Evolutionary conservation across 495 filamentous ascomycete genomes (phyloP).

Genomic region (Penicillium tannophilum): DNA sequence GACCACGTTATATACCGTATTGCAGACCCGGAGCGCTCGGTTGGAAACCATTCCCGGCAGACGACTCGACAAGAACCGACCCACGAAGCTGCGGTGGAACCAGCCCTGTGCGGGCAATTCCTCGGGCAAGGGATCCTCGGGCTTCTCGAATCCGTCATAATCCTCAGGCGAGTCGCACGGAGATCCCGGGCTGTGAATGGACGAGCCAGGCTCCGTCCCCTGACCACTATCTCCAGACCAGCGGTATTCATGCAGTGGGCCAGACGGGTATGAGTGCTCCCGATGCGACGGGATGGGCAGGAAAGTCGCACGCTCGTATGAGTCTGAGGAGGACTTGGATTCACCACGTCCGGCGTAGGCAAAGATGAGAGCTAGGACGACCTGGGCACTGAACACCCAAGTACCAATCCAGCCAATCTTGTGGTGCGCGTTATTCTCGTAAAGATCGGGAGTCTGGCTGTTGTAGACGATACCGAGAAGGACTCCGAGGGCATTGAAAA

Average conservation of each 20-base stretch:
- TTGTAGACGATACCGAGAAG: slow-evolving; percentile 78
- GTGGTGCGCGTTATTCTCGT: slow-evolving; percentile 84
- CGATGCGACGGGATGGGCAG: slow-evolving; percentile 70
- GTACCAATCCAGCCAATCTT: slow-evolving; percentile 87
- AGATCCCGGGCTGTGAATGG: slow-evolving; percentile 65
- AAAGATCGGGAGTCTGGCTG: slow-evolving; percentile 81
- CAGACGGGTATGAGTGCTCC: slow-evolving; percentile 50
- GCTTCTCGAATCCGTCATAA: slow-evolving; percentile 54
- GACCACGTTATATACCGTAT: slow-evolving; percentile 59
- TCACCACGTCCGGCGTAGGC: slow-evolving; percentile 45
- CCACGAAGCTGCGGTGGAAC: slow-evolving; percentile 46
- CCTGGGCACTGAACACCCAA: slow-evolving; percentile 68
- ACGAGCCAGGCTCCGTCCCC: slow-evolving; percentile 74
- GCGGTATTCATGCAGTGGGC: slow-evolving; percentile 53
- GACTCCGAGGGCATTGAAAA: slow-evolving; percentile 69
- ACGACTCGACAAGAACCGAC: slow-evolving; percentile 48
- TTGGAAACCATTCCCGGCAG: slow-evolving; percentile 61
- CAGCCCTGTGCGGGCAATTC: slow-evolving; percentile 40
- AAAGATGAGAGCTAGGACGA: slow-evolving; percentile 66
- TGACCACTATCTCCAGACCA: slow-evolving; percentile 89
- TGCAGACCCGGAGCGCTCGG: slow-evolving; percentile 59
- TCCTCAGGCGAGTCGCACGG: slow-evolving; percentile 56
- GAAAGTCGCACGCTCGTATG: slow-evolving; percentile 53
- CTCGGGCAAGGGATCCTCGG: slow-evolving; percentile 50
- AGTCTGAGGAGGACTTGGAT: slow-evolving; percentile 24